Evolutionary conservation across 225 moss, liverwort and hornwort genomes (phyloP).

Genomic region (Physcomitrium patens): DNA sequence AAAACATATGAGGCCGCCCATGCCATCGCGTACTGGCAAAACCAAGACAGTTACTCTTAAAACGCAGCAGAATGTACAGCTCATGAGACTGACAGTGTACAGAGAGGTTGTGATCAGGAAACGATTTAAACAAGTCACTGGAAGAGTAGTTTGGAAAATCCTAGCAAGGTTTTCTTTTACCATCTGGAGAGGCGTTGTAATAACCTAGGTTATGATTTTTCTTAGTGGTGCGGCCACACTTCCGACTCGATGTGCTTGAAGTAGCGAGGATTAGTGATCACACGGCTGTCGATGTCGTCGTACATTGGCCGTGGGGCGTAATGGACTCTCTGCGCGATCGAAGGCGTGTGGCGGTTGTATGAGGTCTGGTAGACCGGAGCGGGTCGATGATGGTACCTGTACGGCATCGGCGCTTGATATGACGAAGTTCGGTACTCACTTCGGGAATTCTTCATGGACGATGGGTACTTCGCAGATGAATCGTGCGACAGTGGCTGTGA

Average conservation of each 20-base stretch:
- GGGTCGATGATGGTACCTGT: constrained; percentile 8
- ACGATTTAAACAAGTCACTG: too few species aligned
- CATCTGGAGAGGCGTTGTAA: too few species aligned
- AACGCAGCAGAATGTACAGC: too few species aligned
- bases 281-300: constrained; percentile 26
- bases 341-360: constrained; percentile 25
- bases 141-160: too few species aligned
- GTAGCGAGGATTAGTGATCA: constrained; percentile 33
- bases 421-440: constrained; percentile 18
- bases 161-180: too few species aligned
- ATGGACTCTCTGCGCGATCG: not conserved
- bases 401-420: constrained; percentile 1
- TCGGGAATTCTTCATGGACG: not conserved
- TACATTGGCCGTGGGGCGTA: constrained; percentile 20
- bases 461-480: not conserved
- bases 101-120: too few species aligned
- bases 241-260: constrained; percentile 28
- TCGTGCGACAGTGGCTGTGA: constrained; percentile 32
- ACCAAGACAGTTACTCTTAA: too few species aligned
- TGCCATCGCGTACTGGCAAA: too few species aligned
- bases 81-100: too few species aligned
- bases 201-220: too few species aligned
- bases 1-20: too few species aligned
- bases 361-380: constrained; percentile 24
- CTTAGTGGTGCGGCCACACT: constrained; percentile 22